phyloP scores from a whole-genome alignment of 2,329 filamentous ascomycete species.

The Rutstroemia sp. region DNA sequence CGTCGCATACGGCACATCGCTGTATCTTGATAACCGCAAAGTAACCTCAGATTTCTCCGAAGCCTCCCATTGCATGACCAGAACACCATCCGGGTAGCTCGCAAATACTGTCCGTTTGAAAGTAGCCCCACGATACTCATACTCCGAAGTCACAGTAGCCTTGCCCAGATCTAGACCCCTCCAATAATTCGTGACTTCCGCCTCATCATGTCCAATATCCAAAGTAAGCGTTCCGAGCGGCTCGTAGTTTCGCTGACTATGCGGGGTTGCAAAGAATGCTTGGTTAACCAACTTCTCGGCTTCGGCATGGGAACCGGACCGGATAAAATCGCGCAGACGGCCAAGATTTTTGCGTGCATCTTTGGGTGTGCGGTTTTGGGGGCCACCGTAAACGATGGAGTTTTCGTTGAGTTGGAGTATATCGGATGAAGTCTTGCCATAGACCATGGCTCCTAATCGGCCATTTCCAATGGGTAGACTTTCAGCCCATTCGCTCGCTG shows the following conservation, averaged over 20 bases:
- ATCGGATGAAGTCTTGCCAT: conserved; percentile 37
- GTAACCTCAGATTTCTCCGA: conserved; percentile 14
- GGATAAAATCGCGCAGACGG: conserved; percentile 34
- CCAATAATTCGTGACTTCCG: conserved; percentile 18
- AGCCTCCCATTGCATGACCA: conserved; percentile 28
- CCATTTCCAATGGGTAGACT: conserved; percentile 43
- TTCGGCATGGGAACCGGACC: conserved; percentile 32
- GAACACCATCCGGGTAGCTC: conserved; percentile 33
- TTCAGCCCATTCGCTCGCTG: conserved; percentile 29
- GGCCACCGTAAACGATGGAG: conserved; percentile 40
- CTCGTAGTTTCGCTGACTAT: conserved; percentile 41
- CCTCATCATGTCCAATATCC: conserved; percentile 32
- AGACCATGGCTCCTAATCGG: conserved; percentile 37
- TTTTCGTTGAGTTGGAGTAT: conserved; percentile 41
- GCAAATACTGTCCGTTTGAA: conserved; percentile 33
- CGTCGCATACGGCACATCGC: conserved; percentile 35
- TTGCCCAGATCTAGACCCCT: conserved; percentile 32
- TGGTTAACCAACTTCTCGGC: conserved; percentile 35
- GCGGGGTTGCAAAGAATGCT: conserved; percentile 39
- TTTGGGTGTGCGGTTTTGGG: conserved; percentile 36
- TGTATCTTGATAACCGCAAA: conserved; percentile 32
- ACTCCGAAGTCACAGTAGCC: conserved; percentile 31
- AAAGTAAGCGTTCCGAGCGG: conserved; percentile 33
- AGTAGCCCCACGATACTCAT: conserved; percentile 27
- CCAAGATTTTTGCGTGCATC: conserved; percentile 33